Percentiles rank a stretch among this genome's conserved stretches.
Evolutionary conservation across 768 basidiomycete genomes (phyloP).

Genomic region (Kwoniella heveanensis): DNA sequence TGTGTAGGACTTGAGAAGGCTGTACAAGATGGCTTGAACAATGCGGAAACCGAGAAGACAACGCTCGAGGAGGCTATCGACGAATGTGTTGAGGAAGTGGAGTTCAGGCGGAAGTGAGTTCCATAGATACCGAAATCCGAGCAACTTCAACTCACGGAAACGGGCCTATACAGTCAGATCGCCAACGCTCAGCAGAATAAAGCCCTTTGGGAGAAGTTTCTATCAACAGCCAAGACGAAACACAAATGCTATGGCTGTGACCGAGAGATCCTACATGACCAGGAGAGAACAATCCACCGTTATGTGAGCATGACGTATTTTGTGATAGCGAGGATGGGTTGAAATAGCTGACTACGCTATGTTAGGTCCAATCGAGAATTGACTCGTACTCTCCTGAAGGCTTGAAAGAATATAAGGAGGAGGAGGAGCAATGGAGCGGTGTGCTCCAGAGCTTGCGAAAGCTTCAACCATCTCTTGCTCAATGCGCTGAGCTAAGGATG

Average conservation of each 20-base stretch:
- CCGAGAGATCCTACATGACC: conserved; percentile 63
- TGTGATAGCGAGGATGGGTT: too few species aligned
- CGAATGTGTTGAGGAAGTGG: conserved; percentile 50
- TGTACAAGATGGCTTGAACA: conserved; percentile 54
- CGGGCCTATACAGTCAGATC: conserved; percentile 22
- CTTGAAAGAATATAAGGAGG: conserved; percentile 58
- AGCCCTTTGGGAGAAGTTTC: conserved; percentile 33
- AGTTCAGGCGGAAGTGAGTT: conserved; percentile 36
- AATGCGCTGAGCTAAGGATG: conserved; percentile 63
- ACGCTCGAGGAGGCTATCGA: conserved; percentile 52
- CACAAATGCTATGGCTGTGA: conserved; percentile 77
- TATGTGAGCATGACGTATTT: too few species aligned
- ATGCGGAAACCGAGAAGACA: conserved; percentile 30
- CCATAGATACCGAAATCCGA: neutral
- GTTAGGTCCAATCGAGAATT: conserved; percentile 68
- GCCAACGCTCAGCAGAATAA: conserved; percentile 27
- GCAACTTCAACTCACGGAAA: neutral
- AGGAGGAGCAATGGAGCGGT: conserved; percentile 65
- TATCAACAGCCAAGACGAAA: conserved; percentile 59
- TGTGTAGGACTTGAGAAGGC: conserved; percentile 63
- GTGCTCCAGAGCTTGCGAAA: conserved; percentile 65
- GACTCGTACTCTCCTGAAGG: conserved; percentile 62
- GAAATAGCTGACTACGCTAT: neutral
- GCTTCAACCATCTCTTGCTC: conserved; percentile 62
- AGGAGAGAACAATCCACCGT: conserved; percentile 68